Evolutionary conservation across 176 grass and related monocot genomes (phyloP).

Genomic region (Sorghum bicolor): DNA sequence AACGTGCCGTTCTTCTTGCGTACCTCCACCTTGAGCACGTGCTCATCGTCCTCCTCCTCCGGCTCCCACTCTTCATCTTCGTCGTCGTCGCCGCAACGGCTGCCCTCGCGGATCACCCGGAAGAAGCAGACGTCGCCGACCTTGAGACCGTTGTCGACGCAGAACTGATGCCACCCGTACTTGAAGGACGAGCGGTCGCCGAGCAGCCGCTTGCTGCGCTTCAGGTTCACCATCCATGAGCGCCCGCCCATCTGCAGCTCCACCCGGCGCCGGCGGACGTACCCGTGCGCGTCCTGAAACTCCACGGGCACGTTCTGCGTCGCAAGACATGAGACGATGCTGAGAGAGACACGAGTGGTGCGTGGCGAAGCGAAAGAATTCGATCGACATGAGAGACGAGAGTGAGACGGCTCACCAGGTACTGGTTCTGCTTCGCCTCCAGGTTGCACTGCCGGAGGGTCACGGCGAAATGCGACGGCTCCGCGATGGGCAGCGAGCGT

Average conservation of each 20-base stretch:
- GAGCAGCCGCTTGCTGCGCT: slow-evolving; percentile 8
- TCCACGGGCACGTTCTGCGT: slow-evolving; percentile 36
- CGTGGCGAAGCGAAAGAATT: neutral
- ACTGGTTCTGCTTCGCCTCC: slow-evolving; percentile 25
- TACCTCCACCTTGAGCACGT: slow-evolving; percentile 42
- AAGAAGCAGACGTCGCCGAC: slow-evolving; percentile 50
- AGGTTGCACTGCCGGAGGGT: slow-evolving; percentile 32
- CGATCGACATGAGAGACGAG: neutral
- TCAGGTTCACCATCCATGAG: slow-evolving; percentile 35
- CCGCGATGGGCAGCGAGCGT: neutral
- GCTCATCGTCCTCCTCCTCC: slow-evolving; percentile 4
- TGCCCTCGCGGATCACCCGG: neutral
- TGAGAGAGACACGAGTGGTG: neutral
- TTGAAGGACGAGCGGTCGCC: slow-evolving; percentile 16
- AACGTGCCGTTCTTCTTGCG: slow-evolving; percentile 28
- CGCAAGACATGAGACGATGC: neutral
- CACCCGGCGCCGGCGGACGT: slow-evolving; percentile 13
- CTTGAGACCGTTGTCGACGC: slow-evolving; percentile 34
- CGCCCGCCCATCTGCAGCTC: slow-evolving; percentile 27
- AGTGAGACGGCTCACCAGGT: slow-evolving; percentile 42
- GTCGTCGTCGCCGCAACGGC: neutral
- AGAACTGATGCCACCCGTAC: slow-evolving; percentile 44
- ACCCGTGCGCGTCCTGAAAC: slow-evolving; percentile 44
- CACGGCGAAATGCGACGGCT: slow-evolving; percentile 28
- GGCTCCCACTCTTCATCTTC: neutral